phyloP scores from a whole-genome alignment of 768 basidiomycete species.

The Butyriboletus loyo region DNA sequence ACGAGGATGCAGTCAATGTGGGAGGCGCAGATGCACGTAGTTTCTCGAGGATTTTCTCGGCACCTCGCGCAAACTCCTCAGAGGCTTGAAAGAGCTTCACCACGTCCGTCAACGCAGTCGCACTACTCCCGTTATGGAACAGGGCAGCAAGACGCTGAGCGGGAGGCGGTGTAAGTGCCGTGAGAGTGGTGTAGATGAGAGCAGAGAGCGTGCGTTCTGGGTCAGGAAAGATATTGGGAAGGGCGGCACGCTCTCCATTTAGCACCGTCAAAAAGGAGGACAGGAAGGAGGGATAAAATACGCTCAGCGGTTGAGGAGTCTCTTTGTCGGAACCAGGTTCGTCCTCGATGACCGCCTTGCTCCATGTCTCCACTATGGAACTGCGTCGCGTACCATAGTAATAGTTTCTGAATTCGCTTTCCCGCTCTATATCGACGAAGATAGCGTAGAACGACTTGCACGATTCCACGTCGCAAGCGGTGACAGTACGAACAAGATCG shows the following conservation, averaged over 20 bases:
- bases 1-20: constrained; percentile 15
- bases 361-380: constrained; percentile 67
- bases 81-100: constrained; percentile 71
- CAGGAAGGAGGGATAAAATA: constrained; percentile 78
- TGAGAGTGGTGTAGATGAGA: constrained; percentile 80
- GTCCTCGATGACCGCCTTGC: constrained; percentile 45
- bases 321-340: constrained; percentile 42
- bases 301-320: constrained; percentile 46
- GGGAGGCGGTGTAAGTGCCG: constrained; percentile 77
- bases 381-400: constrained; percentile 85
- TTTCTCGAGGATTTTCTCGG: constrained; percentile 78
- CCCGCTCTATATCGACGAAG: constrained; percentile 88
- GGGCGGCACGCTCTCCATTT: constrained; percentile 64
- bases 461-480: constrained; percentile 65
- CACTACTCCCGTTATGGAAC: constrained; percentile 55
- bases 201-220: constrained; percentile 72
- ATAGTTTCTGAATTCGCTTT: constrained; percentile 89
- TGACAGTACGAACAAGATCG: constrained; percentile 86
- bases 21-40: constrained; percentile 40
- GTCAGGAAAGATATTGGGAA: constrained; percentile 87
- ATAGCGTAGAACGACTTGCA: constrained; percentile 82
- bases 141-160: constrained; percentile 73
- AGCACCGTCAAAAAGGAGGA: constrained; percentile 62
- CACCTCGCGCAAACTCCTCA: constrained; percentile 74
- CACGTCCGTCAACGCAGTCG: constrained; percentile 62